phyloP scores from a whole-genome alignment of 768 basidiomycete species.

The Tricholoma bakamatsutake region DNA sequence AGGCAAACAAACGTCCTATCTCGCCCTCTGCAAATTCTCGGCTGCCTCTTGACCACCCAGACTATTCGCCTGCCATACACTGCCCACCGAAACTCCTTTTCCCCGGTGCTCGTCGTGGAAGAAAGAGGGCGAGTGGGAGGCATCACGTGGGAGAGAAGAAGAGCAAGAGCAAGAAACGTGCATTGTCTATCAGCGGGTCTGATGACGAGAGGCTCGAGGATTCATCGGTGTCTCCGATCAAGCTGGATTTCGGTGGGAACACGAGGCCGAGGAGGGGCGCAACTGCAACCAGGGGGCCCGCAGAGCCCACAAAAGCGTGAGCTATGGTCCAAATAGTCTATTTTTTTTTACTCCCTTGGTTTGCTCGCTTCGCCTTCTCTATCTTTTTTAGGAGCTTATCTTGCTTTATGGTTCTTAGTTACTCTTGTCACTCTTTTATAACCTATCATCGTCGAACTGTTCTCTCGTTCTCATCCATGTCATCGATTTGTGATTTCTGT shows the following conservation, averaged over 20 bases:
- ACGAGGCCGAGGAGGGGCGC: conserved; percentile 5
- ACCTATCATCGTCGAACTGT: background rate
- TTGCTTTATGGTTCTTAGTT: background rate
- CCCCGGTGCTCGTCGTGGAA: conserved; percentile 21
- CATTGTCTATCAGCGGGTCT: conserved; percentile 16
- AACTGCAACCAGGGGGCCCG: background rate
- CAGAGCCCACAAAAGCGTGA: background rate
- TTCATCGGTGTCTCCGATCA: conserved; percentile 16
- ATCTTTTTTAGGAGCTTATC: background rate
- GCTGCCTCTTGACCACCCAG: conserved; percentile 57
- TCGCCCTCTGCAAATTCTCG: conserved; percentile 42
- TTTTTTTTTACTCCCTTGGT: background rate
- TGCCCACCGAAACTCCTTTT: conserved; percentile 59
- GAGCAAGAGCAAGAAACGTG: conserved; percentile 6
- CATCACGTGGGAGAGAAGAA: conserved; percentile 3
- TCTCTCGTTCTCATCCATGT: background rate
- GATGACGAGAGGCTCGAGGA: conserved; percentile 14
- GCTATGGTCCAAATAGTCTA: background rate
- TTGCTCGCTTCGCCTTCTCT: background rate
- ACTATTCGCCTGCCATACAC: conserved; percentile 52
- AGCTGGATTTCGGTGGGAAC: conserved; percentile 19
- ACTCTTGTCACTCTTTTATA: background rate
- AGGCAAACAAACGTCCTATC: conserved; percentile 31
- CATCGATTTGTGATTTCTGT: background rate
- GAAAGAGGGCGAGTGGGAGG: background rate